Percentiles rank a stretch among this genome's conserved stretches.
Conservation (phyloP, 805 yeast species). For the Komagataella populi region DNA sequence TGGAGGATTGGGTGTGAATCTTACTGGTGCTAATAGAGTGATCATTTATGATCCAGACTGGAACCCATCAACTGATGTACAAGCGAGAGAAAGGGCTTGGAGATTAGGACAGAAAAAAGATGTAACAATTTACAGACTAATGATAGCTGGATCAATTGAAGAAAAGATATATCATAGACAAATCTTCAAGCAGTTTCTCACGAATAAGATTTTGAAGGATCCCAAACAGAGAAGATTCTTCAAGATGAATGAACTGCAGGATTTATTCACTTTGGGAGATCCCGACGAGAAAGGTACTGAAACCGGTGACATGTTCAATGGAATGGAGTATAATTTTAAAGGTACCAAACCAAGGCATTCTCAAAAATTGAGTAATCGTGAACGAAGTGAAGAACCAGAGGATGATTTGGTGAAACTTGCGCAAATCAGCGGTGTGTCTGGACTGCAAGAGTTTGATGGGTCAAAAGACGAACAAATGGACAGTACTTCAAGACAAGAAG, state of each 20-base stretch:
- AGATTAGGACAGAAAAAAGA: constrained; percentile 88
- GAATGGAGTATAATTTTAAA: constrained; percentile 24
- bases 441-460: constrained; percentile 49
- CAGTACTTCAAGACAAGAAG: constrained; percentile 28
- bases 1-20: constrained; percentile 89
- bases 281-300: constrained; percentile 53
- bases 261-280: constrained; percentile 76
- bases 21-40: constrained; percentile 91
- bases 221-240: constrained; percentile 91
- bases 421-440: constrained; percentile 57
- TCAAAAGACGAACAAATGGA: constrained; percentile 27
- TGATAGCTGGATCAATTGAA: constrained; percentile 92
- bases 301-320: constrained; percentile 49
- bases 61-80: constrained; percentile 97
- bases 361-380: constrained; percentile 12
- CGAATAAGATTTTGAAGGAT: constrained; percentile 88
- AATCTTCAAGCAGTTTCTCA: constrained; percentile 85
- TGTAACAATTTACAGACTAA: constrained; percentile 78
- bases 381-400: constrained; percentile 20
- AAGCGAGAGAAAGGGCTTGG: constrained; percentile 97
- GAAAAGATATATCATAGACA: constrained; percentile 96
- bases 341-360: constrained; percentile 22
- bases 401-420: constrained; percentile 63
- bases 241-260: constrained; percentile 84
- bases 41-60: constrained; percentile 95